Evolutionary conservation across 139 green algal species (phyloP), one percentile per base, ranked within the genome.

Genomic region (Limnomonas spitsbergensis): DNA sequence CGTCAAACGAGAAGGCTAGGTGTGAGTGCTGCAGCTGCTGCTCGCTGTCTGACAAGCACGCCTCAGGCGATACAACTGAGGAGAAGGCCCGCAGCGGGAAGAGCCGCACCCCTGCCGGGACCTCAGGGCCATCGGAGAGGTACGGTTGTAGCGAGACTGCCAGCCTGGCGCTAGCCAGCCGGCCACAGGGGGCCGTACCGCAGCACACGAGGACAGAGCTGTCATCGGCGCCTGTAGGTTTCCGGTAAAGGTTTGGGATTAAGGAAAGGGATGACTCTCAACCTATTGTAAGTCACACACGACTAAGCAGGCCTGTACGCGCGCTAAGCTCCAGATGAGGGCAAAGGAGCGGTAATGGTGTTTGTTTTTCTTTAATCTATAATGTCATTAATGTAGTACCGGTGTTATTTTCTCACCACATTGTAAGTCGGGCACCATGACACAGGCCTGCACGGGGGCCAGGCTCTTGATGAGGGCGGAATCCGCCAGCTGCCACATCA

Each of bases 1-100:
- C 82, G 24, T 83, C 82, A 66, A 83, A 83, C 38, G 73, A 81
- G 74, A 86, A 86, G n/a, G 78, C 82, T 37, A 83, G 52, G 78
- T 83, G 82, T 2, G 54, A 80, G 74, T 83, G 78, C 4, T 52
- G 35, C 35, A 36, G 56, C 4, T n/a, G n/a, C n/a, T n/a, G n/a
- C n/a, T n/a, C n/a, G n/a, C n/a, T n/a, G n/a, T n/a, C n/a, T n/a
- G n/a, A n/a, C n/a, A n/a, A n/a, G n/a, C n/a, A n/a, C n/a, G n/a
- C n/a, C n/a, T n/a, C n/a, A n/a, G n/a, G n/a, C n/a, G n/a, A n/a
- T n/a, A n/a, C n/a, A n/a, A 20, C 9, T 24, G 56, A 70, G 27
- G 56, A 20, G 56, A 35, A 7, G 4, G 56, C 29, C 14, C 56
- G 27, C 56, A 70, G 56, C 7, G 67, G 31, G 32, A 53, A 74